Evolutionary conservation across 2,329 filamentous ascomycete genomes (phyloP).

Genomic region (Sphaerulina musiva): DNA sequence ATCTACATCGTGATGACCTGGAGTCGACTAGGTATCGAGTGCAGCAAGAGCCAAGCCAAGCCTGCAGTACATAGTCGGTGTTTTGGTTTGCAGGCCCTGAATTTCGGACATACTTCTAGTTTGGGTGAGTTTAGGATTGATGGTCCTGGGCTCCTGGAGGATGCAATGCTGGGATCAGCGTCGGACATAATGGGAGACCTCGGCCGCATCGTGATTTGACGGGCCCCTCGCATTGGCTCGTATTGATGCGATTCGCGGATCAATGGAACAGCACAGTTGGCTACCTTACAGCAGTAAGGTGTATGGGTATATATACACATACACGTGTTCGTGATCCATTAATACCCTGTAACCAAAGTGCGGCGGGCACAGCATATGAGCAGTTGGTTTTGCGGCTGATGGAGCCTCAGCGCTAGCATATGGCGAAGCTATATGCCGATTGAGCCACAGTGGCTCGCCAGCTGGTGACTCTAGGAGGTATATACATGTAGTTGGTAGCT

Average conservation of each 20-base stretch:
- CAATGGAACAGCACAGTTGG: background rate
- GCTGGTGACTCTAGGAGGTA: background rate
- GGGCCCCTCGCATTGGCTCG: background rate
- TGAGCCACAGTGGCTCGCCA: background rate
- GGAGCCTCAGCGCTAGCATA: too few relatives aligned
- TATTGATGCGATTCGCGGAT: background rate
- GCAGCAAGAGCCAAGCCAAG: constrained; percentile 5
- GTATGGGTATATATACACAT: too few relatives aligned
- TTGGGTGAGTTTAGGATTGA: constrained; percentile 9
- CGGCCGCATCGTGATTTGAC: background rate
- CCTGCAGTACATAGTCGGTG: constrained; percentile 1
- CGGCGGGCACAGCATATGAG: too few relatives aligned
- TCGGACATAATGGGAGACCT: constrained; percentile 8
- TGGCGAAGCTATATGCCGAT: background rate
- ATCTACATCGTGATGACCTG: constrained; percentile 3
- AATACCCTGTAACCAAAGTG: too few relatives aligned
- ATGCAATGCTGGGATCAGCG: constrained; percentile 7
- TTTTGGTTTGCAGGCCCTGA: constrained; percentile 8
- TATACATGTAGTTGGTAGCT: background rate
- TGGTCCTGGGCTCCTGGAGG: background rate
- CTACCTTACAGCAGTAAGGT: too few relatives aligned
- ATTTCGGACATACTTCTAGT: constrained; percentile 12
- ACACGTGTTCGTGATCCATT: too few relatives aligned
- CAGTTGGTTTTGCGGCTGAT: too few relatives aligned
- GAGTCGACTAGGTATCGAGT: constrained; percentile 7